Conservation (phyloP, 805 yeast species). For the Wickerhamiella australiensis region DNA sequence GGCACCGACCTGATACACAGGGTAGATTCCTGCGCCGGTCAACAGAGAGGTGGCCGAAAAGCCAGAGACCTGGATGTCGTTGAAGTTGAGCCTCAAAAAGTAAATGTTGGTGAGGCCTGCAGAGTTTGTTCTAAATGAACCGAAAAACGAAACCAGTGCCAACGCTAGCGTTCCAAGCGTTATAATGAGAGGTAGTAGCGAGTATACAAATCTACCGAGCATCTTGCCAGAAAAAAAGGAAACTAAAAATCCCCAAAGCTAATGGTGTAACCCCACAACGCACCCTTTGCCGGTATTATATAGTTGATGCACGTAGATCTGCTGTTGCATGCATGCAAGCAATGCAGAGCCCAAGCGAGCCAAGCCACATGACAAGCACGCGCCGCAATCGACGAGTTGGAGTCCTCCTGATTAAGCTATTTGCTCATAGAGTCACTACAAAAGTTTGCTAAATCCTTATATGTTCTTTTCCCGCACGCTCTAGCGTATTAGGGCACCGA, state of each 20-base stretch:
- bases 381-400: too few relatives aligned
- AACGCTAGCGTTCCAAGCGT: conserved; percentile 32
- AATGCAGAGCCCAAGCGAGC: neutral
- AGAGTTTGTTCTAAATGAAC: conserved; percentile 35
- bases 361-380: neutral
- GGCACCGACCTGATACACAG: conserved; percentile 43
- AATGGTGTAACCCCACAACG: too few relatives aligned
- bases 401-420: too few relatives aligned
- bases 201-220: conserved; percentile 7
- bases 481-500: too few relatives aligned
- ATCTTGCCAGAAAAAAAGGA: too few relatives aligned
- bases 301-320: neutral
- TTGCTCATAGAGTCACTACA: too few relatives aligned
- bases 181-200: neutral
- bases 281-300: neutral
- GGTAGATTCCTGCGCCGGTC: conserved; percentile 32
- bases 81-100: conserved; percentile 37
- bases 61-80: conserved; percentile 25
- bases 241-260: too few relatives aligned
- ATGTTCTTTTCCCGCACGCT: too few relatives aligned
- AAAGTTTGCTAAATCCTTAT: too few relatives aligned
- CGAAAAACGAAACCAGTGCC: conserved; percentile 40
- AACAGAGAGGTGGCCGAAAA: conserved; percentile 1
- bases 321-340: conserved; percentile 6
- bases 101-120: conserved; percentile 36